These are phyloP conservation scores for Musa schizocarpa DNA, from an alignment of 176 grass and related monocot species.

Conservation along the genomic window DNA sequence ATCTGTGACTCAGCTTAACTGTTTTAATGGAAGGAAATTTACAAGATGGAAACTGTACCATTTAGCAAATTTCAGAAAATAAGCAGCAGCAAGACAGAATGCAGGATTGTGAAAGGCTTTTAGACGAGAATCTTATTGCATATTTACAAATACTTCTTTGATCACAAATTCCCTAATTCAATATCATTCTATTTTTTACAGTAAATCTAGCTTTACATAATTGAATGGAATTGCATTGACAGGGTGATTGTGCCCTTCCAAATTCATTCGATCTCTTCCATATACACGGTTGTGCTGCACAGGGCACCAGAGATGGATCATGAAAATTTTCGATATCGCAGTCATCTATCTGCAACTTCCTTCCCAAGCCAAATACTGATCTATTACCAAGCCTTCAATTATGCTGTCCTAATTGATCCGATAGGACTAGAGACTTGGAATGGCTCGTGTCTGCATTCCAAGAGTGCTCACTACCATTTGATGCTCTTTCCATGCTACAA, in stretches of 20 bases:
- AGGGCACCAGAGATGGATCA: neutral
- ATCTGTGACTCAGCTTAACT: too few species aligned
- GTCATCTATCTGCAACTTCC: neutral
- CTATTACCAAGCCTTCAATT: neutral
- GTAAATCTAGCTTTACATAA: too few species aligned
- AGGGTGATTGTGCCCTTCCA: neutral
- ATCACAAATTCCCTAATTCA: too few species aligned
- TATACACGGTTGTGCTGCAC: neutral
- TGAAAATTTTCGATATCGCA: neutral
- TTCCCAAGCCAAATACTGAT: neutral
- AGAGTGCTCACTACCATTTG: slow-evolving; percentile 28
- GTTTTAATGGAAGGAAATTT: too few species aligned
- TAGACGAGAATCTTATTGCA: too few species aligned
- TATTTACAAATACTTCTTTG: too few species aligned
- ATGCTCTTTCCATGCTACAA: slow-evolving; percentile 74
- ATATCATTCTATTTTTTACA: too few species aligned
- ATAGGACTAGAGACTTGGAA: slow-evolving; percentile 30
- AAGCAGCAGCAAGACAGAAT: too few species aligned
- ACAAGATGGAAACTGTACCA: too few species aligned
- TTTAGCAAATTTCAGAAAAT: too few species aligned
- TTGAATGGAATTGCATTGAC: too few species aligned
- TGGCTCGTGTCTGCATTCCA: slow-evolving; percentile 9
- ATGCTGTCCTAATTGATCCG: slow-evolving; percentile 26
- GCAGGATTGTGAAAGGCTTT: too few species aligned
- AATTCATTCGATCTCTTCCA: neutral